Evolutionary conservation across 2,329 filamentous ascomycete species (phyloP).

Genomic region (Alternaria triticimaculans): DNA sequence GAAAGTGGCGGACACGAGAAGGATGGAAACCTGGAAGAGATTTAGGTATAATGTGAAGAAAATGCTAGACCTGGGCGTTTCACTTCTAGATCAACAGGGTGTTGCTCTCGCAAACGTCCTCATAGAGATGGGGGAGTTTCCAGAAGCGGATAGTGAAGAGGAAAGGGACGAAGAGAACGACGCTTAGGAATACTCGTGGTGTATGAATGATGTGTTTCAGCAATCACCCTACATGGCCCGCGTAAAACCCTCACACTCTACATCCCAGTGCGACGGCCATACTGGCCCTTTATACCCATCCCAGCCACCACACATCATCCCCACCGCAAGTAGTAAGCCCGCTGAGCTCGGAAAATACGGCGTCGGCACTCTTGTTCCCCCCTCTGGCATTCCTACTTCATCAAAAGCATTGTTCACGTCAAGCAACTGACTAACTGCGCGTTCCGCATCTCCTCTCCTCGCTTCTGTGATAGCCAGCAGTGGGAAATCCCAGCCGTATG

Average conservation of each 20-base stretch:
- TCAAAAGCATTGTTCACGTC: conserved; percentile 62
- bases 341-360: conserved; percentile 64
- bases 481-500: conserved; percentile 47
- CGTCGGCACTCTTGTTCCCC: conserved; percentile 61
- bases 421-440: conserved; percentile 51
- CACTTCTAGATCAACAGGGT: neutral
- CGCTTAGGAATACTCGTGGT: neutral
- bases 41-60: neutral
- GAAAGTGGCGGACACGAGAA: neutral
- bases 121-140: neutral
- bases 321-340: conserved; percentile 59
- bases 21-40: neutral
- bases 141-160: neutral
- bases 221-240: conserved; percentile 27
- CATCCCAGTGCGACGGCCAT: conserved; percentile 59
- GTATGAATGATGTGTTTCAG: neutral
- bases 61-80: neutral
- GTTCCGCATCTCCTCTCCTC: conserved; percentile 35
- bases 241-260: conserved; percentile 57
- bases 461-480: conserved; percentile 42
- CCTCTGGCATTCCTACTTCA: conserved; percentile 63
- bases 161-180: neutral
- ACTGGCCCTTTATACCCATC: conserved; percentile 56
- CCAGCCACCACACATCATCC: conserved; percentile 65
- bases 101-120: neutral